Evolutionary conservation across 1,284 basidiomycete species (phyloP), one percentile per base, ranked within the genome.

Genomic region (Schizophyllum amplum): DNA sequence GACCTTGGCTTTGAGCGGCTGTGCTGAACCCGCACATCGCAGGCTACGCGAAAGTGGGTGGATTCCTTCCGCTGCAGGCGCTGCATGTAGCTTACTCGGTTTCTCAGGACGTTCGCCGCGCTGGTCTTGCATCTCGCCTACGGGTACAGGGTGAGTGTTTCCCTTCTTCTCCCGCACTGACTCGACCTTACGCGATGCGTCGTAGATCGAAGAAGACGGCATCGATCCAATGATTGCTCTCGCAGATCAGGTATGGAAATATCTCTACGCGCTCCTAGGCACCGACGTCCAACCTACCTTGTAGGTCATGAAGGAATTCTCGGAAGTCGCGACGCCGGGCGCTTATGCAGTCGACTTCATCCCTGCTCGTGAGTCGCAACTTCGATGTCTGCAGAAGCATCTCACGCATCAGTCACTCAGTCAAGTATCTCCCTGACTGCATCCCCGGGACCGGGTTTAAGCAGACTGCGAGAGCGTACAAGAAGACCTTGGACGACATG

Each of bases 371-470:
- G 2, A 17, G 56, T 58, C 7, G 49, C 4, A 17, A 11, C 5
- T 3, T 1, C 15, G 1, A 25, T 7, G 0, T 2, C 13, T 4
- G n/a, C 48, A 13, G 33, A 2, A 48, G 24, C 26, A 17, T 20
- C 13, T 26, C 47, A 5, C 24, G 24, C 1, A 24, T 22, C 15
- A 50, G 3, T 9, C 13, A 3, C 13, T 6, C 25, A 80, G 79
- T 82, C 62, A 69, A 71, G 53, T 67, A 78, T 53, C 57, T 83
- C 47, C 82, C 82, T 2, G 64, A 70, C 2, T 83, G 81, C 80
- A 66, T 79, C 56, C 77, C 76, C 4, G 82, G 82, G 5, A 75
- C 78, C 2, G 67, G 67, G 0, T 83, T 80, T 70, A 75, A 81
- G 64, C 63, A 61, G 33, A 71, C 68, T 26, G 79, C 78, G 0